Base-by-base conservation (phyloP, 2,329 filamentous ascomycete genomes). In the Didymella pinodella region DNA sequence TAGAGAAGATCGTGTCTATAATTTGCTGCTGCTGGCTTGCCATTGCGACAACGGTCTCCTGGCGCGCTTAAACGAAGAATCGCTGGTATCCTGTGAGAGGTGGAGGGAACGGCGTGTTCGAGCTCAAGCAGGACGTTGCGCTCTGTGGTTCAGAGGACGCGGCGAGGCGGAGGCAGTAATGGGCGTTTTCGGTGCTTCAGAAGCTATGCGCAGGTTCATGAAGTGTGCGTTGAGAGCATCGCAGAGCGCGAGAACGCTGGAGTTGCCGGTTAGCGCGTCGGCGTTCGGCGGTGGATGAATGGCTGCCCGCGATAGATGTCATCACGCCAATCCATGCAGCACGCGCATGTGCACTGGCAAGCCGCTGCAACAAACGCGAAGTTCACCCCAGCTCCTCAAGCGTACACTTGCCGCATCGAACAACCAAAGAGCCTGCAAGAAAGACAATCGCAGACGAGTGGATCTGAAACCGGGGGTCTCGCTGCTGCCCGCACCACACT, bases 21-120 rank as follows among this genome's bases (percentile, higher is more conserved):
- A 78, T 77, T 62, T 77, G 73, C 63, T 76, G 73, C 67, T 78
- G 76, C 59, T 77, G 75, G 59, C 74, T 72, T 34, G 75, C 74
- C 75, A 77, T 78, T 65, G 66, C 65, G 70, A 59, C 54, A 54
- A 62, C 47, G 46, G 62, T 57, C 54, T 63, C 54, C 44, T 48
- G 34, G 66, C 52, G 57, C 65, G 70, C 57, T 51, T 56, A 45
- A 57, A 58, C 47, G 36, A 56, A 62, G 63, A 64, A 63, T 59
- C 50, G 64, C 61, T 41, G 31, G 20, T 47, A 12, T 38, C 18
- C 48, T 26, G 38, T 26, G 26, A 16, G 46, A 54, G n/a, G 48
- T 54, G 29, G 7, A 41, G 34, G 41, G 7, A 44, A 41, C 4
- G 32, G 50, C n/a, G 38, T 41, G 32, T n/a, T 29, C 31, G 46